phyloP scores from a whole-genome alignment of 768 basidiomycete genomes.

The Mycena floridula region DNA sequence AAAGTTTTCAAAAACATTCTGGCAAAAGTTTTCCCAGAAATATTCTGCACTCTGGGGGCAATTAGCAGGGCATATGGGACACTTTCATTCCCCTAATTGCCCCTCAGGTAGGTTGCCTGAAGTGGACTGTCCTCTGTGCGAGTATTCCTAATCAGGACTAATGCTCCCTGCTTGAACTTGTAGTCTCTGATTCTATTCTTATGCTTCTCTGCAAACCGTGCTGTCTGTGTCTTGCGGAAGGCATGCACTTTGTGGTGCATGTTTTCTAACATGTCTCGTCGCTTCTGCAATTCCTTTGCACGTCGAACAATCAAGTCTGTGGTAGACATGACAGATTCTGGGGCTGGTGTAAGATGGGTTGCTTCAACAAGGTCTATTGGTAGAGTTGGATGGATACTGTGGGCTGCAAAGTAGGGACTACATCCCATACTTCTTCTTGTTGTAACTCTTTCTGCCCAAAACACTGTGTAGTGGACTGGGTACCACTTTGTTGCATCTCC shows the following conservation, averaged over 20 bases:
- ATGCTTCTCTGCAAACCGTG: constrained; percentile 16
- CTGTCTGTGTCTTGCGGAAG: constrained; percentile 8
- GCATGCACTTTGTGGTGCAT: constrained; percentile 12
- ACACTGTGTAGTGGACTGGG: no score
- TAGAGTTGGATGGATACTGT: no score
- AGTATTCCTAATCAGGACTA: constrained; percentile 30
- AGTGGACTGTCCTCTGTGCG: constrained; percentile 19
- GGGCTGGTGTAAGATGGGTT: constrained; percentile 16
- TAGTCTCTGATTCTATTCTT: constrained; percentile 15
- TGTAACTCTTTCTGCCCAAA: no score
- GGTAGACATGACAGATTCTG: constrained; percentile 18
- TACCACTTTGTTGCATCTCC: no score
- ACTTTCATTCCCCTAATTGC: no score
- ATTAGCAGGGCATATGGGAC: no score
- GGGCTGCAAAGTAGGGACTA: constrained; percentile 23
- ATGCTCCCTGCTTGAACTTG: constrained; percentile 21
- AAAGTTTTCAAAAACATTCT: no score
- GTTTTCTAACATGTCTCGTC: constrained; percentile 3
- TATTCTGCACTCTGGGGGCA: no score
- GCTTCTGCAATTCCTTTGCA: constrained; percentile 13
- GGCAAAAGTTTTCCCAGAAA: no score
- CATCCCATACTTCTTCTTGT: constrained; percentile 10
- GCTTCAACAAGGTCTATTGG: constrained; percentile 26
- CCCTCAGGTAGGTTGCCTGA: no score
- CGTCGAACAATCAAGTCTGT: constrained; percentile 11